phyloP scores from a whole-genome alignment of 78 protist genomes.

The Diacronema lutheri region DNA sequence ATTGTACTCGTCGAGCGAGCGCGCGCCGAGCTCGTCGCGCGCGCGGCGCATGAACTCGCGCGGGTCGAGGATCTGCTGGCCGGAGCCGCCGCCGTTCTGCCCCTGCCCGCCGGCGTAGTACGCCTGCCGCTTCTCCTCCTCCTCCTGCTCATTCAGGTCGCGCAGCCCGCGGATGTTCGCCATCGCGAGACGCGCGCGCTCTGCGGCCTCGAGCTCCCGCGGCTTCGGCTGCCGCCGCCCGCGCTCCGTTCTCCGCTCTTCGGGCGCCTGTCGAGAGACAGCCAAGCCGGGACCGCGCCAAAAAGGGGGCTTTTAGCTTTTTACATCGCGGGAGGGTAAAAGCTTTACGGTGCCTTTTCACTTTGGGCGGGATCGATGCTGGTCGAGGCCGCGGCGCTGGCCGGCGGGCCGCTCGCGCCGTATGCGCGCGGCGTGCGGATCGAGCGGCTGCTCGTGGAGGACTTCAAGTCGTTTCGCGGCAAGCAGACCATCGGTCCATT shows the following conservation, averaged over 20 bases:
- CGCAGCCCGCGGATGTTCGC: neutral
- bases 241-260: too few species aligned
- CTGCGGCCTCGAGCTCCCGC: too few species aligned
- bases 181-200: too few species aligned
- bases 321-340: too few species aligned
- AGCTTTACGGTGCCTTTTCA: too few species aligned
- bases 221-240: too few species aligned
- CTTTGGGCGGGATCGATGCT: too few species aligned
- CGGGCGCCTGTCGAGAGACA: too few species aligned
- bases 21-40: conserved; percentile 16
- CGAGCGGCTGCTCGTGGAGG: conserved; percentile 68
- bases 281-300: too few species aligned
- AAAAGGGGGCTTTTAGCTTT: too few species aligned
- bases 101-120: conserved; percentile 27
- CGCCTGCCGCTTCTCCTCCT: conserved; percentile 19
- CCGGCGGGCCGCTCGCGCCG: neutral
- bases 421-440: conserved; percentile 14
- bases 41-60: conserved; percentile 22
- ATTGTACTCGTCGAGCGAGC: neutral
- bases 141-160: neutral
- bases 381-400: too few species aligned
- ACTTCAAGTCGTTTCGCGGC: conserved; percentile 96
- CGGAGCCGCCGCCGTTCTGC: neutral
- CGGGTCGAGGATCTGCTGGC: conserved; percentile 7
- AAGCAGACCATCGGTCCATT: conserved; percentile 89